phyloP scores from a whole-genome alignment of 2,329 filamentous ascomycete genomes.

The Diplodia sapinea region DNA sequence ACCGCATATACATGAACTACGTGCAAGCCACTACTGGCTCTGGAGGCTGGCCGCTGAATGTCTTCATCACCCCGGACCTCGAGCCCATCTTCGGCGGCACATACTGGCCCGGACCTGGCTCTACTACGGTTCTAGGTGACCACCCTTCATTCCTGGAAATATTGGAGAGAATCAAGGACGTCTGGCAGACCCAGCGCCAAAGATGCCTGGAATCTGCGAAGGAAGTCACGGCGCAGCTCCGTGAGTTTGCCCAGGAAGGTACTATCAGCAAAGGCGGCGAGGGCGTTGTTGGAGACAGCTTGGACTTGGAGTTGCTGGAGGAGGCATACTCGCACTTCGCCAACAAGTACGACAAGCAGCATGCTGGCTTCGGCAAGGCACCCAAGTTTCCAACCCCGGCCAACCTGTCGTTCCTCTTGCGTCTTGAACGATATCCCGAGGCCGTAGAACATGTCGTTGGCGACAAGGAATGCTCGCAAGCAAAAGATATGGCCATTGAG shows the following conservation, averaged over 20 bases:
- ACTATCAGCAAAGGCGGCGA: conserved; percentile 58
- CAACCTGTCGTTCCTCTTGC: conserved; percentile 81
- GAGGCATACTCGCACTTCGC: conserved; percentile 84
- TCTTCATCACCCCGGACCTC: conserved; percentile 93
- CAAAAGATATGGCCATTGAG: conserved; percentile 77
- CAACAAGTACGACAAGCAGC: conserved; percentile 75
- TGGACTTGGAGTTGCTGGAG: conserved; percentile 90
- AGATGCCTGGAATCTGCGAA: conserved; percentile 82
- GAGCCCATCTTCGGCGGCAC: conserved; percentile 96
- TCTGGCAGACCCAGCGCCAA: conserved; percentile 85
- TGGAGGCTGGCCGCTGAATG: conserved; percentile 93
- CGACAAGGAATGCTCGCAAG: conserved; percentile 73
- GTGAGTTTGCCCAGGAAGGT: conserved; percentile 88
- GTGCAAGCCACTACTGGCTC: conserved; percentile 89
- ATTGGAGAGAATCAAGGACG: conserved; percentile 72
- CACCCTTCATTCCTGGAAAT: conserved; percentile 83
- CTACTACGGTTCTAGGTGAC: conserved; percentile 53
- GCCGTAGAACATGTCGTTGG: conserved; percentile 89
- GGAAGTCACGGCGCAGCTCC: conserved; percentile 79
- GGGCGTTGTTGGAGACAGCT: conserved; percentile 63
- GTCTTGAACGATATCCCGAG: conserved; percentile 71
- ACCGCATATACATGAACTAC: conserved; percentile 98
- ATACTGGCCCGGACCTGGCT: conserved; percentile 87
- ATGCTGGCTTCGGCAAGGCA: conserved; percentile 75
- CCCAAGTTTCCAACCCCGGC: conserved; percentile 91